These are phyloP conservation scores for Ceratobasidium sp. DNA, from an alignment of 1,284 basidiomycete species.

Conservation along the genomic window DNA sequence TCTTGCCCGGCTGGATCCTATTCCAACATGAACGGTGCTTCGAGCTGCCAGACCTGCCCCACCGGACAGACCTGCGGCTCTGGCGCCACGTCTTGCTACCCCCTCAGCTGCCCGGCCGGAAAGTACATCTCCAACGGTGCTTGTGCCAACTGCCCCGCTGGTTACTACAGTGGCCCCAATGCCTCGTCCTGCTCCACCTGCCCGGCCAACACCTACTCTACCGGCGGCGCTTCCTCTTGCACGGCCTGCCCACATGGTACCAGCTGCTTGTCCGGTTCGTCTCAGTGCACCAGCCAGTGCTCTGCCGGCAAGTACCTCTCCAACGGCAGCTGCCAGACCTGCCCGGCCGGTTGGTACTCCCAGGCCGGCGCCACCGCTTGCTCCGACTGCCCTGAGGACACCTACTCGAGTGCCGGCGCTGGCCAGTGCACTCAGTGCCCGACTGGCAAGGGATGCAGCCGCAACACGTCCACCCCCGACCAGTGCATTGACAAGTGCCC, in stretches of 20 bases:
- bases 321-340: constrained; percentile 8
- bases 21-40: constrained; percentile 2
- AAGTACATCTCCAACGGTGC: neutral
- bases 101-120: neutral
- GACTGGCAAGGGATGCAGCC: constrained; percentile 18
- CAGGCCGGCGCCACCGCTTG: neutral
- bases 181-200: constrained; percentile 3
- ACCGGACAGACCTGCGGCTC: no score
- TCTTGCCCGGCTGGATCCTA: constrained; percentile 6
- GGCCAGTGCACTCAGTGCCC: neutral
- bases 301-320: constrained; percentile 13
- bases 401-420: neutral
- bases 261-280: constrained; percentile 9
- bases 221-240: no score
- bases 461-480: neutral
- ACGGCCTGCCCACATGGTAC: constrained; percentile 6
- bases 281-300: constrained; percentile 20
- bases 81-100: no score
- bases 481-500: neutral
- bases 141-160: constrained; percentile 21
- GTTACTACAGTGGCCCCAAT: neutral
- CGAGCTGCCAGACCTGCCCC: neutral
- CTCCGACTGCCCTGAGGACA: neutral
- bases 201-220: constrained; percentile 3
- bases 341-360: constrained; percentile 35